Base-by-base conservation (phyloP, 2,329 filamentous ascomycete genomes). In the Talaromyces sp. region DNA sequence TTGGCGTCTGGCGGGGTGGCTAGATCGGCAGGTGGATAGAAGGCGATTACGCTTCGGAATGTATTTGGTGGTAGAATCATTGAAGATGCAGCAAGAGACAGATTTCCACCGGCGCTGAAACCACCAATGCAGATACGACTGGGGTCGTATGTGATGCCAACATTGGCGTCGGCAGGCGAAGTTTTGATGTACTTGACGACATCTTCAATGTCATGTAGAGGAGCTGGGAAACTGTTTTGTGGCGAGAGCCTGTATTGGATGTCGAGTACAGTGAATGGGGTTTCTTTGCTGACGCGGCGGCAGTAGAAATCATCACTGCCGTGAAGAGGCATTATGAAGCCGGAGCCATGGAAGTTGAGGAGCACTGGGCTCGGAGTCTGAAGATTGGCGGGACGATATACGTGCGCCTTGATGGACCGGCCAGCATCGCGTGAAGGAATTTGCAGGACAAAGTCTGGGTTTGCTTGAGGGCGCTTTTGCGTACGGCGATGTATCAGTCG, bases 191-290 rank as follows among this genome's bases (percentile, higher is more conserved):
- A 60, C 3, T 33, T 60, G 2, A 82, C 69, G 1, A 80, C 79
- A 64, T 83, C 81, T 61, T 83, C 81, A 10, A 78, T 79, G 66
- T 83, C 81, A 66, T 81, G 77, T 19, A 82, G 76, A 1, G 81
- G 81, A 0, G 80, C 79, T 0, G 81, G 81, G 57, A 81, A 83
- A 43, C 80, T 76, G 64, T 80, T 74, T 64, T 81, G 76, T 0
- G 81, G 81, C 3, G 79, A 81, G 54, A 82, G 79, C 41, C 81
- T 77, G 66, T 83, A 83, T 60, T 82, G 81, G 3, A 82, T 81
- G 58, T 76, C 79, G 58, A 83, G 77, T 50, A 81, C 80, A 6
- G 82, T 74, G 11, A 77, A 74, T 4, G 74, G 70, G 11, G 82
- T 74, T 68, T 80, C 76, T 11, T 78, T 73, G 35, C 77, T 77